phyloP scores from a whole-genome alignment of 768 basidiomycete species.

The Austroboletus eburneus region DNA sequence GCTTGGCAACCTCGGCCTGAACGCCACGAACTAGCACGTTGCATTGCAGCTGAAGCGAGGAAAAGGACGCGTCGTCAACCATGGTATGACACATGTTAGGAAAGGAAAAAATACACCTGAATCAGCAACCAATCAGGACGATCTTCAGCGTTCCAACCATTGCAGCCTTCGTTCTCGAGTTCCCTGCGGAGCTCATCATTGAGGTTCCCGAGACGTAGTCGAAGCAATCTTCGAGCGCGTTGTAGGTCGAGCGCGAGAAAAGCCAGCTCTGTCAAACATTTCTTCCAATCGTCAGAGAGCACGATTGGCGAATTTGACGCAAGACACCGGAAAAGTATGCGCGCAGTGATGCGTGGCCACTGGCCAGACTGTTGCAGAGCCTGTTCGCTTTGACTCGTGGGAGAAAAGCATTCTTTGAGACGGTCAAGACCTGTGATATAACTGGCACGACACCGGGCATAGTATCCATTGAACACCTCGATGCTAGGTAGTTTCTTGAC shows the following conservation, averaged over 20 bases:
- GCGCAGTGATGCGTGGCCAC: slow-evolving; percentile 4
- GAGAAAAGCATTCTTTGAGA: slow-evolving; percentile 7
- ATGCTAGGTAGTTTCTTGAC: neutral
- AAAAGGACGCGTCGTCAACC: neutral
- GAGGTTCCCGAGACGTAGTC: neutral
- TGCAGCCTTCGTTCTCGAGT: neutral
- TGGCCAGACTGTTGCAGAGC: neutral
- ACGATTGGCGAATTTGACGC: slow-evolving; percentile 12
- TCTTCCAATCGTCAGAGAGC: slow-evolving; percentile 24
- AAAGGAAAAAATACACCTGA: slow-evolving; percentile 25
- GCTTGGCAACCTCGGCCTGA: slow-evolving; percentile 34
- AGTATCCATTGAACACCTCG: neutral
- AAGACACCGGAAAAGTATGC: slow-evolving; percentile 27
- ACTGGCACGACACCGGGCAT: neutral
- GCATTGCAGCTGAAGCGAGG: slow-evolving; percentile 36
- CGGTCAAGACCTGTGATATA: neutral
- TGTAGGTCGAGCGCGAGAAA: neutral
- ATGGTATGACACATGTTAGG: no score
- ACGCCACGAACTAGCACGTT: slow-evolving; percentile 38
- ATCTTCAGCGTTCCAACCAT: no score
- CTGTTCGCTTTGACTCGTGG: slow-evolving; percentile 8
- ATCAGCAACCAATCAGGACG: slow-evolving; percentile 11
- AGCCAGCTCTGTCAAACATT: neutral
- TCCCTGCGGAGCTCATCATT: neutral
- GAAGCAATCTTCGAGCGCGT: neutral